These are phyloP conservation scores for Lachancea mirantina DNA, from an alignment of 805 yeast genomes.

Conservation along the genomic window DNA sequence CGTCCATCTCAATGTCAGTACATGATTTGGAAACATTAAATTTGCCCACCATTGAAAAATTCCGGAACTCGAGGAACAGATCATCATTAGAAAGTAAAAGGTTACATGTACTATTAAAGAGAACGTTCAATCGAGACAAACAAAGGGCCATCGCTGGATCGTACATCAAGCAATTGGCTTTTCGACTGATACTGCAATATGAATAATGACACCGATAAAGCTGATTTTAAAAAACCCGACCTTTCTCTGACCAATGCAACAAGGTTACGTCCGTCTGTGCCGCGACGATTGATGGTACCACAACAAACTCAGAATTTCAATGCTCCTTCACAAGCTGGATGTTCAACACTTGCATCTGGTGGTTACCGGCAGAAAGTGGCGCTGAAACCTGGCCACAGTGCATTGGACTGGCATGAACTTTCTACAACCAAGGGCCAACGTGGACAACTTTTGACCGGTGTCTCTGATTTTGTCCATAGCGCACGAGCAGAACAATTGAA, in stretches of 20 bases:
- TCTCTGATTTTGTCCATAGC: slow-evolving; percentile 10
- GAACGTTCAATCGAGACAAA: no score
- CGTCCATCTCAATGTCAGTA: no score
- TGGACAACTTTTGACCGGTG: slow-evolving; percentile 19
- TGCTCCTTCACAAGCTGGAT: slow-evolving; percentile 13
- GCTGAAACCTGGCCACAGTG: slow-evolving; percentile 31
- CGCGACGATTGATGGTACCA: slow-evolving; percentile 3
- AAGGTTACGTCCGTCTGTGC: background rate
- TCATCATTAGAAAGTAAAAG: no score
- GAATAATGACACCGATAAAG: no score
- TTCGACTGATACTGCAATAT: no score
- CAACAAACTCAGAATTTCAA: background rate
- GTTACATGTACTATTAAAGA: no score
- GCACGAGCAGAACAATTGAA: slow-evolving; percentile 15
- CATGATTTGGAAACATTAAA: no score
- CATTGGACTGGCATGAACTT: slow-evolving; percentile 28
- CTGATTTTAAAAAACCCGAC: background rate
- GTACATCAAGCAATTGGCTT: no score
- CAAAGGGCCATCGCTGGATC: no score
- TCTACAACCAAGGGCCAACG: slow-evolving; percentile 11
- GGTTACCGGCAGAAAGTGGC: slow-evolving; percentile 29
- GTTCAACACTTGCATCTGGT: slow-evolving; percentile 18
- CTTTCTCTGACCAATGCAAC: background rate
- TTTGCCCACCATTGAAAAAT: no score
- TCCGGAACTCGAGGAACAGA: no score